phyloP scores from a whole-genome alignment of 495 filamentous ascomycete species.

The Penicillium turbatum region DNA sequence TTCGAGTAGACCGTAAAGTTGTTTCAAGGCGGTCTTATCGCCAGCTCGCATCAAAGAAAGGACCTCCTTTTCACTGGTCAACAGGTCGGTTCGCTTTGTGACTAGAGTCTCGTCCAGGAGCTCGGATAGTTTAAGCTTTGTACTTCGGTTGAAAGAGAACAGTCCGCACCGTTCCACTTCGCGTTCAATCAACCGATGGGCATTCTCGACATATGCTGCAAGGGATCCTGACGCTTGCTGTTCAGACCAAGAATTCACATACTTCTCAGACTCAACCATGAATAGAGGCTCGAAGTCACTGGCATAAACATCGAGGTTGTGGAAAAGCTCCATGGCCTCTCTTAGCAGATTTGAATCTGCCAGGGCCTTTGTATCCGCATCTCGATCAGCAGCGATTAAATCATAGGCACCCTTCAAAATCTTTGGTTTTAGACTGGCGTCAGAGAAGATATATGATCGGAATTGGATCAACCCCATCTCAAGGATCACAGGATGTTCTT shows the following conservation, averaged over 20 bases:
- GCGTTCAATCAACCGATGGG: constrained; percentile 57
- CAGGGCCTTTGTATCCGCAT: constrained; percentile 31
- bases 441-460: constrained; percentile 51
- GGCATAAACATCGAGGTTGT: constrained; percentile 73
- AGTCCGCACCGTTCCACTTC: constrained; percentile 71
- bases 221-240: constrained; percentile 55
- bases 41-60: constrained; percentile 62
- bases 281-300: constrained; percentile 75
- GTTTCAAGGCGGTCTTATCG: constrained; percentile 61
- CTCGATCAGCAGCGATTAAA: constrained; percentile 69
- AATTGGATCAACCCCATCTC: constrained; percentile 57
- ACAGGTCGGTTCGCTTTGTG: constrained; percentile 51
- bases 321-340: constrained; percentile 73
- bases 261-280: constrained; percentile 59
- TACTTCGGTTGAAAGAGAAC: constrained; percentile 76
- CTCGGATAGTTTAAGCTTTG: constrained; percentile 68
- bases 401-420: constrained; percentile 70
- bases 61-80: constrained; percentile 60
- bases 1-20: constrained; percentile 71
- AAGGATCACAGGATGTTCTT: constrained; percentile 51
- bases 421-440: constrained; percentile 46
- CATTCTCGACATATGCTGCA: constrained; percentile 64
- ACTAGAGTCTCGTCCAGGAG: constrained; percentile 67
- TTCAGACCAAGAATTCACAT: constrained; percentile 61
- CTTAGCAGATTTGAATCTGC: constrained; percentile 55